Evolutionary conservation across 2,329 filamentous ascomycete species (phyloP).

Genomic region (Botrytis pseudocinerea): DNA sequence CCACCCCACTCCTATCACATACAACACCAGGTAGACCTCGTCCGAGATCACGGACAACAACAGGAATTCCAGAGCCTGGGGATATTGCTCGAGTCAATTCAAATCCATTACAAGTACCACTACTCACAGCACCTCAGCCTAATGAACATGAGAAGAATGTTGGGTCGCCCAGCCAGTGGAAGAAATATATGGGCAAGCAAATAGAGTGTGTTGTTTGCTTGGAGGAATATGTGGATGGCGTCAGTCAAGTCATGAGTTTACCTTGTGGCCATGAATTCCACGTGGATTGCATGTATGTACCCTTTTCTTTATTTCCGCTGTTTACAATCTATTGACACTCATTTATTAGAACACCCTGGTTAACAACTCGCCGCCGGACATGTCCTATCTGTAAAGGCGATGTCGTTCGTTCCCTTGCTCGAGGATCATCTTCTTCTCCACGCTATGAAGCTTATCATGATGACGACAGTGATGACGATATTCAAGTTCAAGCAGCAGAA

Average conservation of each 20-base stretch:
- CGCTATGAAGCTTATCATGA: conserved; percentile 43
- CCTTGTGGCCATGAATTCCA: conserved; percentile 98
- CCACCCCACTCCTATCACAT: conserved; percentile 74
- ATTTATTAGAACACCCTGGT: conserved; percentile 78
- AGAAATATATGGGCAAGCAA: conserved; percentile 65
- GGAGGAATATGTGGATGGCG: conserved; percentile 92
- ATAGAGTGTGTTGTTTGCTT: conserved; percentile 95
- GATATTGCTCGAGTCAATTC: conserved; percentile 49
- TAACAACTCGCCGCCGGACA: conserved; percentile 92
- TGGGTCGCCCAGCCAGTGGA: conserved; percentile 56
- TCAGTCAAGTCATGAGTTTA: conserved; percentile 93
- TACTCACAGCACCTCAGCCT: conserved; percentile 28
- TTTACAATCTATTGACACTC: conserved; percentile 24
- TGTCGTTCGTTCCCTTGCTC: conserved; percentile 72
- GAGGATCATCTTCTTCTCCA: conserved; percentile 40
- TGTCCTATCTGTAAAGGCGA: conserved; percentile 99
- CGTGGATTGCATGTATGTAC: conserved; percentile 92
- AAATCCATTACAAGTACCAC: conserved; percentile 37
- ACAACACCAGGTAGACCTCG: conserved; percentile 53
- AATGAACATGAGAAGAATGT: conserved; percentile 51
- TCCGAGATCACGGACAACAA: conserved; percentile 66
- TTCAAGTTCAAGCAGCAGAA: conserved; percentile 48
- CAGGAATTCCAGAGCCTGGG: conserved; percentile 56
- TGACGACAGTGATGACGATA: conserved; percentile 46
- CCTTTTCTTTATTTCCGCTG: conserved; percentile 20